phyloP scores from a whole-genome alignment of 306 rosid genomes.

The Cucurbita pepo region DNA sequence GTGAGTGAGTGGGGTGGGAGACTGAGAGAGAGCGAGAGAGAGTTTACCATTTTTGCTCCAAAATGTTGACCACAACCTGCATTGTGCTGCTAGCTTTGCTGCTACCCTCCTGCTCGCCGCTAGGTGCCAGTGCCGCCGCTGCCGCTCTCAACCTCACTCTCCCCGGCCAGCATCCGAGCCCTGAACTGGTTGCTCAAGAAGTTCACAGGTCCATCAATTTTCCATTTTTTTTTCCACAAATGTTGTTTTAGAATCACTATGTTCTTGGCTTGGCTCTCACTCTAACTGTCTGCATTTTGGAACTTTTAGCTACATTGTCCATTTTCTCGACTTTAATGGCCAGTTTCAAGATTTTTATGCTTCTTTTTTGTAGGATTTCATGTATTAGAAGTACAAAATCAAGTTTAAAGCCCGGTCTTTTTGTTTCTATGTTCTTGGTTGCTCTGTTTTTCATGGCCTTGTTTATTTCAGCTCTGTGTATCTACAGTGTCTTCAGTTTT shows the following conservation, averaged over 20 bases:
- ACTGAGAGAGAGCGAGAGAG: background rate
- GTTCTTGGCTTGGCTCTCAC: background rate
- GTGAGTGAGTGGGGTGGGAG: background rate
- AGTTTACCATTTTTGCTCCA: slow-evolving; percentile 6
- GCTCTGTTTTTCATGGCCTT: background rate
- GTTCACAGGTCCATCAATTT: slow-evolving; percentile 46
- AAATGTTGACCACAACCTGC: slow-evolving; percentile 40
- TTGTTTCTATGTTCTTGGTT: background rate
- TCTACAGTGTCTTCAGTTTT: slow-evolving; percentile 1
- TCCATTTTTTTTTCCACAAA: background rate
- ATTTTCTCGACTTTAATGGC: background rate
- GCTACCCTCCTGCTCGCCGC: slow-evolving; percentile 21
- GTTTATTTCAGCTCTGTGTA: background rate
- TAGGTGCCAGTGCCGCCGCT: background rate
- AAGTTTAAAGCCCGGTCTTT: background rate
- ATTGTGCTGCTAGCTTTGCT: slow-evolving; percentile 29
- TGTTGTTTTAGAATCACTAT: background rate
- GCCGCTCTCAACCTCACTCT: slow-evolving; percentile 60
- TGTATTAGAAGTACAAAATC: background rate
- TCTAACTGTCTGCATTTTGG: background rate
- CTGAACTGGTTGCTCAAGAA: slow-evolving; percentile 63
- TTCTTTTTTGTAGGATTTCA: background rate
- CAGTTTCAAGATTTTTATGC: background rate
- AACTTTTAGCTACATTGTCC: background rate
- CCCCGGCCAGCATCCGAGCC: slow-evolving; percentile 78